phyloP scores from a whole-genome alignment of 2,329 filamentous ascomycete genomes.

The Pezicula carpinea region DNA sequence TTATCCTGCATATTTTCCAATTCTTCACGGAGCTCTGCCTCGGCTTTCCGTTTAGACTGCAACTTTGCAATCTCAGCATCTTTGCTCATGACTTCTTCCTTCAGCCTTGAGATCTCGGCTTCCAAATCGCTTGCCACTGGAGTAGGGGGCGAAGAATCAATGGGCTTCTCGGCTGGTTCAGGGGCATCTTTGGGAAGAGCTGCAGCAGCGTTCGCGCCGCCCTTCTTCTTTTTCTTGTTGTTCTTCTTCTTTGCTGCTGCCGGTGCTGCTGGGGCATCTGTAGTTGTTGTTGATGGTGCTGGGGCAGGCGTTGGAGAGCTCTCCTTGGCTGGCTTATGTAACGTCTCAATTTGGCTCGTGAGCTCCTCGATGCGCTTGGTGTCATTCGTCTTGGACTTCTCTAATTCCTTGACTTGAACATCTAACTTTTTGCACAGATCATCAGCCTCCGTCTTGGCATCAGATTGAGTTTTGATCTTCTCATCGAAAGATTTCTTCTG shows the following conservation, averaged over 20 bases:
- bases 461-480: constrained; percentile 12
- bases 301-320: background rate
- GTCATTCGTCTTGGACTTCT: constrained; percentile 13
- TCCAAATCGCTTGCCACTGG: constrained; percentile 14
- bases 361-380: constrained; percentile 21
- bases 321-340: constrained; percentile 15
- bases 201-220: constrained; percentile 27
- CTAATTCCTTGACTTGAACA: constrained; percentile 19
- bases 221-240: constrained; percentile 87
- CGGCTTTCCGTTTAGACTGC: constrained; percentile 64
- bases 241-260: constrained; percentile 63
- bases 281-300: background rate
- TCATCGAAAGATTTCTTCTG: constrained; percentile 17
- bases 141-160: constrained; percentile 7
- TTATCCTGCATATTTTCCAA: constrained; percentile 80
- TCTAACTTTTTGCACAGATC: constrained; percentile 13
- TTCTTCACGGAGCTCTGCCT: constrained; percentile 78
- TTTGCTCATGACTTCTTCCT: constrained; percentile 22
- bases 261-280: constrained; percentile 14
- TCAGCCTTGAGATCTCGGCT: constrained; percentile 24
- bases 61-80: constrained; percentile 70
- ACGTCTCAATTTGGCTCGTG: constrained; percentile 12
- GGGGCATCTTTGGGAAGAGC: constrained; percentile 23
- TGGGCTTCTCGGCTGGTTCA: constrained; percentile 11
- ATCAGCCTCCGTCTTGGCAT: constrained; percentile 18